phyloP scores from a whole-genome alignment of 2,329 filamentous ascomycete genomes.

The Pseudogymnoascus pannorum region DNA sequence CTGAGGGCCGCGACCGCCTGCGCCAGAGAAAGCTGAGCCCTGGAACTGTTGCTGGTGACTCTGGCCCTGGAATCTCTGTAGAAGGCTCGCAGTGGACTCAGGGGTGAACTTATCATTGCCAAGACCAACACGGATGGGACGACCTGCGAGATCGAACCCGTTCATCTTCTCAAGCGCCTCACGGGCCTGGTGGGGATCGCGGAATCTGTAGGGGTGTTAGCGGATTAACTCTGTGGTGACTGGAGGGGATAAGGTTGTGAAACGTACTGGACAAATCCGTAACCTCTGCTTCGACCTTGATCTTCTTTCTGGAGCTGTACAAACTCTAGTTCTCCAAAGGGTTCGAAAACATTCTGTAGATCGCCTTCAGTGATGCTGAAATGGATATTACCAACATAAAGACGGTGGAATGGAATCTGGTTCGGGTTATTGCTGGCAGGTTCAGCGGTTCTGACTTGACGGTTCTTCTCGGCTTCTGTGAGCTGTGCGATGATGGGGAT shows the following conservation, averaged over 20 bases:
- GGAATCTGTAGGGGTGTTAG: constrained; percentile 59
- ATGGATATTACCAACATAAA: constrained; percentile 98
- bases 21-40: constrained; percentile 85
- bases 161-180: constrained; percentile 99
- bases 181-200: constrained; percentile 82
- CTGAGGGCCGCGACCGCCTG: constrained; percentile 78
- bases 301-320: constrained; percentile 97
- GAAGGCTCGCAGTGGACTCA: constrained; percentile 85
- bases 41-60: constrained; percentile 66
- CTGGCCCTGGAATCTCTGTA: constrained; percentile 85
- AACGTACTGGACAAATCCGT: constrained; percentile 97
- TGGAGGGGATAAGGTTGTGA: not conserved
- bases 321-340: constrained; percentile 95
- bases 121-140: constrained; percentile 95
- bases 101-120: constrained; percentile 99
- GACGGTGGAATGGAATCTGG: constrained; percentile 89
- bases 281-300: constrained; percentile 80
- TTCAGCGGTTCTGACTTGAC: constrained; percentile 81
- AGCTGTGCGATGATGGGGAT: constrained; percentile 98
- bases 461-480: constrained; percentile 98
- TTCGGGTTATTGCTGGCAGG: constrained; percentile 61
- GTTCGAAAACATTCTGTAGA: constrained; percentile 91
- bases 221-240: not conserved
- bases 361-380: constrained; percentile 98
- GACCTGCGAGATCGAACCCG: constrained; percentile 93